Percentiles rank a stretch among this genome's conserved stretches.
phyloP scores from a whole-genome alignment of 1,284 basidiomycete species.

The Neonothopanus nambi region DNA sequence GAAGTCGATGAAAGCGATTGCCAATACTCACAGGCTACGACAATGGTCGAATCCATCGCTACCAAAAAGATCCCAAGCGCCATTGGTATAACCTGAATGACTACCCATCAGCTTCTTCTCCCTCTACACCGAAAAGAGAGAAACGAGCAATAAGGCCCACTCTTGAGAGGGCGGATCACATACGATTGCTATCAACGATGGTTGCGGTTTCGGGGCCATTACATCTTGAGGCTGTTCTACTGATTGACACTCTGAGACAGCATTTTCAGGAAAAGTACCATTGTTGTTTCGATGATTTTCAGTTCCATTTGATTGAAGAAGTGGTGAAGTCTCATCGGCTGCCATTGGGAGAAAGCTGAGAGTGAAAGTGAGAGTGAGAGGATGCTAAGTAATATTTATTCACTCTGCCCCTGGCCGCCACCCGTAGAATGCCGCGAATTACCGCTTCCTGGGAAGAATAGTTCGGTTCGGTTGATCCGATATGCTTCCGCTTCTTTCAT shows the following conservation, averaged over 20 bases:
- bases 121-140: too few relatives aligned
- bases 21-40: conserved; percentile 46
- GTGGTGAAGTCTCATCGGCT: conserved; percentile 29
- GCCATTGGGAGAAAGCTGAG: not conserved
- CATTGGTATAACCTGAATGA: conserved; percentile 59
- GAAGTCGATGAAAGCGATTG: not conserved
- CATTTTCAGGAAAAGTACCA: conserved; percentile 5
- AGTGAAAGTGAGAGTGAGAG: too few relatives aligned
- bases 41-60: conserved; percentile 60
- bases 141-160: not conserved
- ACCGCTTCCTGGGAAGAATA: too few relatives aligned
- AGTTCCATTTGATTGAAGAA: conserved; percentile 19
- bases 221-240: conserved; percentile 5
- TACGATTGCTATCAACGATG: conserved; percentile 11
- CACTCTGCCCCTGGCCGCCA: too few relatives aligned
- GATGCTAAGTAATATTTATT: too few relatives aligned
- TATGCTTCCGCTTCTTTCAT: too few relatives aligned
- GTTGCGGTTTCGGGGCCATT: not conserved
- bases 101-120: not conserved
- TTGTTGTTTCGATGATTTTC: not conserved
- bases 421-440: too few relatives aligned
- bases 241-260: not conserved
- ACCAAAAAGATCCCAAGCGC: conserved; percentile 57
- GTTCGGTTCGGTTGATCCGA: too few relatives aligned
- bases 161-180: not conserved